Base-by-base conservation (phyloP, 2,329 filamentous ascomycete species). In the Ophiostoma ulmi region DNA sequence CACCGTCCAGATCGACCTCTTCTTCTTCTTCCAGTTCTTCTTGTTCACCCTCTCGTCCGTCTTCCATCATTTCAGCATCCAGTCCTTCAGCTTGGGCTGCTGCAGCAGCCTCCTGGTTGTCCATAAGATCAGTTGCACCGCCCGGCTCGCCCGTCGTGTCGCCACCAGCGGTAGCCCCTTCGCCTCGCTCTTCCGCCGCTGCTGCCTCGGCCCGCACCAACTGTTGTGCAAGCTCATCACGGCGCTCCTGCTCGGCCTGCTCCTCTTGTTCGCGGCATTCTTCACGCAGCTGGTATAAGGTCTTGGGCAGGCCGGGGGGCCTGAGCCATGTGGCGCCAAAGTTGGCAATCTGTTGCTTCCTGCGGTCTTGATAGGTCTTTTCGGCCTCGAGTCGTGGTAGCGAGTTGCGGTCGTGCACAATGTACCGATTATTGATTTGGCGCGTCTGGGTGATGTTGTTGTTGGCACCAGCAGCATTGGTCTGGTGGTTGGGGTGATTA, bases 311-410 rank as follows among this genome's bases (percentile, higher is more conserved):
- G 8, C 94, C 95, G 0, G 93, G 93, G 0, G 95, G 95, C 72
- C 91, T 91, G 70, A 99, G 89, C 95, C 95, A 99, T 64, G 87
- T 87, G 74, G 90, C 91, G 72, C 95, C 95, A 77, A 96, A 97
- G 76, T 93, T 91, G 67, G 91, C 87, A 39, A 98, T 90, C 74
- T 94, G 93, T 67, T 87, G 81, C 76, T 94, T 93, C 66, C 94
- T 92, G 10, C 90, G 86, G 70, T 90, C 87, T 74, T 96, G 85
- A 71, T 88, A 86, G 72, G 88, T 86, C 81, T 98, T 95, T 78
- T 97, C 94, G 61, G 87, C 82, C 36, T 87, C 84, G 13, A 97
- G 86, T 1, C 89, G 84, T 11, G 90, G 86, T 3, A 97, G 87
- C 1, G 86, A 84, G 36, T 89, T 85, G 75, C 86, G 81, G 77